Percentiles rank a stretch among this genome's conserved stretches.
Conservation (phyloP, 108 stramenopile genomes). For the Nitzschia sp. region DNA sequence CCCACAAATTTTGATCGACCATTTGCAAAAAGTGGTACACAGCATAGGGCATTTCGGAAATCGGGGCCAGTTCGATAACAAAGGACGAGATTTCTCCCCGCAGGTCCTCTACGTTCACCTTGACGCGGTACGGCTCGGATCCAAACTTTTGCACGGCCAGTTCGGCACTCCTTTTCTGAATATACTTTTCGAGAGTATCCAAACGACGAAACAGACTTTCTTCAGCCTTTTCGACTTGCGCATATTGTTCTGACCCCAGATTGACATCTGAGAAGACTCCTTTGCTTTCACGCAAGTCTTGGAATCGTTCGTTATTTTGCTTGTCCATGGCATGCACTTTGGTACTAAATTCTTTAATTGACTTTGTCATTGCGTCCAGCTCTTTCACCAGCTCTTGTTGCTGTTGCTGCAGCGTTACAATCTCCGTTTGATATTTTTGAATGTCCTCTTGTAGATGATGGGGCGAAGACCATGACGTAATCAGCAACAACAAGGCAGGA, state of each 20-base stretch:
- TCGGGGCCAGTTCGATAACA: conserved; percentile 33
- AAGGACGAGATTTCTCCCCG: conserved; percentile 2
- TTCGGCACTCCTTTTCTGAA: conserved; percentile 14
- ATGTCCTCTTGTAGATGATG: background rate
- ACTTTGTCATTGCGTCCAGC: background rate
- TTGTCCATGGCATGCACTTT: background rate
- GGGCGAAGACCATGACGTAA: background rate
- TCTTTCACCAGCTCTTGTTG: background rate
- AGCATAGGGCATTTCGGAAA: conserved; percentile 44
- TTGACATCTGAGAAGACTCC: background rate
- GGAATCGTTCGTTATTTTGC: background rate
- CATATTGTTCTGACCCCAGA: conserved; percentile 17
- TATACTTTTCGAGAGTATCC: conserved; percentile 17
- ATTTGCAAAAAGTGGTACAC: conserved; percentile 48
- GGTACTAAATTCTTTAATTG: background rate
- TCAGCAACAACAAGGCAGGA: conserved; percentile 2
- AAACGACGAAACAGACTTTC: conserved; percentile 10
- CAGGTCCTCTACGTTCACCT: conserved; percentile 25
- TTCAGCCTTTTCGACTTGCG: conserved; percentile 21
- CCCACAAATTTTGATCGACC: conserved; percentile 48
- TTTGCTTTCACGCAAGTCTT: background rate
- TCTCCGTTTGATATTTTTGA: background rate
- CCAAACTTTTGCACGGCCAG: conserved; percentile 20
- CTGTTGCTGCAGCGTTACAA: background rate
- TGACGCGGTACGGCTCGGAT: conserved; percentile 19